phyloP scores from a whole-genome alignment of 1,284 basidiomycete genomes.

The Ceratobasidium sp. region DNA sequence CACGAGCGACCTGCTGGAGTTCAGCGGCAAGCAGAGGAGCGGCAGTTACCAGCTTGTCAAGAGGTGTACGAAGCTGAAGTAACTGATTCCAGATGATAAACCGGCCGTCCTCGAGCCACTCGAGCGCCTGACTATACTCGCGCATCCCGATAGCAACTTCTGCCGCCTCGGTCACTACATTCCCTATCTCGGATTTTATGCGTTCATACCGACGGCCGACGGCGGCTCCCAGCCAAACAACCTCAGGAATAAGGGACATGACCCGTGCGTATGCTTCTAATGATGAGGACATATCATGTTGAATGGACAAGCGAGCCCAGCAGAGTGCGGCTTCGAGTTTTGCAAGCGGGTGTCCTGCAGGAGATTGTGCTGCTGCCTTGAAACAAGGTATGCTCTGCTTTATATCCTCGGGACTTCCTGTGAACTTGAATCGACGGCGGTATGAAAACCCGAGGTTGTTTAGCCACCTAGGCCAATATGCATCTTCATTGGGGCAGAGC shows the following conservation, averaged over 20 bases:
- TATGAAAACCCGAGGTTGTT: neutral
- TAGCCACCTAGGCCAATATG: neutral
- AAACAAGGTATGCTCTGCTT: neutral
- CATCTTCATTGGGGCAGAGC: neutral
- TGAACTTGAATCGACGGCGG: neutral
- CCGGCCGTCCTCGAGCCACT: neutral
- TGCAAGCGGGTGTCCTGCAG: neutral
- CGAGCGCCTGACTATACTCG: neutral
- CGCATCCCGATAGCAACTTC: slow-evolving; percentile 34
- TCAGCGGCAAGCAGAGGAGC: slow-evolving; percentile 40
- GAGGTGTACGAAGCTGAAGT: neutral
- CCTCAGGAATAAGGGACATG: slow-evolving; percentile 42
- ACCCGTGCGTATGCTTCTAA: slow-evolving; percentile 38
- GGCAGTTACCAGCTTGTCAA: neutral
- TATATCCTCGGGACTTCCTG: neutral
- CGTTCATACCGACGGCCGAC: slow-evolving; percentile 22
- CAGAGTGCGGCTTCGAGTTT: neutral
- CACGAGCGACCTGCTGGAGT: slow-evolving; percentile 25
- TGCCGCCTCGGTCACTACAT: neutral
- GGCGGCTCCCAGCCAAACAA: slow-evolving; percentile 42
- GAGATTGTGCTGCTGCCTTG: neutral
- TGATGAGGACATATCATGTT: neutral
- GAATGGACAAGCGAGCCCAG: neutral
- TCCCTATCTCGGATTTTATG: neutral
- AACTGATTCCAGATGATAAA: neutral